Evolutionary conservation across 1,284 basidiomycete species (phyloP).

Genomic region (Leucoagaricus sp.): DNA sequence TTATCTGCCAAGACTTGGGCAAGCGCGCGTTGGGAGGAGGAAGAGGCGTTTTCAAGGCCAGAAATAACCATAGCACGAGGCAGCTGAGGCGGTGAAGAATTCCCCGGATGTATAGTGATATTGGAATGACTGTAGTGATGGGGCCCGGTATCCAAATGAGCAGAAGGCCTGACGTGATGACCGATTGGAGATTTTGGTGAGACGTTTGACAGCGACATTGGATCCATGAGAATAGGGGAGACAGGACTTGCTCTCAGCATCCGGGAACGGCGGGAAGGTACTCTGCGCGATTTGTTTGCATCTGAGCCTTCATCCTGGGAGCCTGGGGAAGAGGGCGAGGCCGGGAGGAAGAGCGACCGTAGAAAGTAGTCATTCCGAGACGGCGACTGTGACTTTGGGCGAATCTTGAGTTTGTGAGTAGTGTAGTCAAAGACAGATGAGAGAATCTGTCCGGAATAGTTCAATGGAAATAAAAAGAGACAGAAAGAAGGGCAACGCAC

Average conservation of each 20-base stretch:
- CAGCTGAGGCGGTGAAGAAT: conserved; percentile 29
- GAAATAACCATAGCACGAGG: conserved; percentile 70
- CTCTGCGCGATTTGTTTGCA: conserved; percentile 10
- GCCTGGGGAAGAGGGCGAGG: conserved; percentile 23
- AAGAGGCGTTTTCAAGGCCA: conserved; percentile 61
- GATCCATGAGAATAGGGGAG: conserved; percentile 20
- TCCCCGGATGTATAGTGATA: conserved; percentile 1
- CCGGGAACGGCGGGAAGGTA: conserved; percentile 21
- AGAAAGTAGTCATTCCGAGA: conserved; percentile 43
- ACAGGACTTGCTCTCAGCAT: conserved; percentile 24
- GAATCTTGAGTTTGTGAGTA: conserved; percentile 58
- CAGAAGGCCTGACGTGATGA: conserved; percentile 1
- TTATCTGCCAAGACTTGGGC: conserved; percentile 53
- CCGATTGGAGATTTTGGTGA: not conserved
- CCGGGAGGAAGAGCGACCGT: conserved; percentile 52
- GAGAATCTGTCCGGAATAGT: conserved; percentile 47
- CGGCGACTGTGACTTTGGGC: conserved; percentile 22
- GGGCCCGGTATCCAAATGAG: not conserved
- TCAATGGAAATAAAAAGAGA: conserved; percentile 3
- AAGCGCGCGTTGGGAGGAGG: conserved; percentile 61
- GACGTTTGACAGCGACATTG: not conserved
- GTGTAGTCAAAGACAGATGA: conserved; percentile 58
- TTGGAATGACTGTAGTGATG: not conserved
- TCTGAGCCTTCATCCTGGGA: conserved; percentile 30
- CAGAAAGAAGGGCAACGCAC: conserved; percentile 41